A percentile compares a stretch with the other conserved stretches of the same genome.
Evolutionary conservation across 768 basidiomycete genomes (phyloP).

Genomic region (Leccinum broughii): DNA sequence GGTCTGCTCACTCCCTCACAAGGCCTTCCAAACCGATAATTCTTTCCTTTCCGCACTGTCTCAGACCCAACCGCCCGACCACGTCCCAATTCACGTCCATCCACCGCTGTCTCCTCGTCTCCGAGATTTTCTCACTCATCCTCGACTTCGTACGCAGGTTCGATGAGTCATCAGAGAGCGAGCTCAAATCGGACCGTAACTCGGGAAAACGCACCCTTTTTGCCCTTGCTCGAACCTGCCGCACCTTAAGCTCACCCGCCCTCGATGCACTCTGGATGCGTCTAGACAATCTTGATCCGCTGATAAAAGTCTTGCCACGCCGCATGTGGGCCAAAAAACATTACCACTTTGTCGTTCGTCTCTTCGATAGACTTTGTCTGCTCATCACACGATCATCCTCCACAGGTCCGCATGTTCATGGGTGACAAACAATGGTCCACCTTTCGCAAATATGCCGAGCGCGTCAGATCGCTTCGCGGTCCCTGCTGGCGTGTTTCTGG

Average conservation of each 20-base stretch:
- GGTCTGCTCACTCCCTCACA: neutral
- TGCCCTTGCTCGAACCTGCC: conserved; percentile 30
- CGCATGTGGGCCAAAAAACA: conserved; percentile 29
- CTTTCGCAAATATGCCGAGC: conserved; percentile 27
- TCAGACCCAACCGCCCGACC: neutral
- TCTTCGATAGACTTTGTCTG: neutral
- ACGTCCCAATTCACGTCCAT: conserved; percentile 2
- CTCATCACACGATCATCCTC: neutral
- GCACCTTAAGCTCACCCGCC: conserved; percentile 20
- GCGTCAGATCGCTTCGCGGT: conserved; percentile 24
- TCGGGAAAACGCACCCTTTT: conserved; percentile 27
- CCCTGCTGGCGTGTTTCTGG: conserved; percentile 23
- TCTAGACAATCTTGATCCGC: conserved; percentile 28
- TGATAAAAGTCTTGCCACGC: conserved; percentile 26
- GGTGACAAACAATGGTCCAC: conserved; percentile 29
- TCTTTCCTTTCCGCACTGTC: neutral
- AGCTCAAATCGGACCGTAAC: conserved; percentile 13
- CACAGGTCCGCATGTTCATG: conserved; percentile 26
- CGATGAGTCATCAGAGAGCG: conserved; percentile 23
- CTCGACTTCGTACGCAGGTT: conserved; percentile 22
- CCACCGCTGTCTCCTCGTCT: conserved; percentile 24
- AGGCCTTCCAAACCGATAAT: neutral
- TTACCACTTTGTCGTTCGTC: conserved; percentile 22
- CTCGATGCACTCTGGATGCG: conserved; percentile 32
- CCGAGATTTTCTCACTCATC: conserved; percentile 24